Base-by-base conservation (phyloP, 148 eudicot species). In the Diospyros kaki region DNA sequence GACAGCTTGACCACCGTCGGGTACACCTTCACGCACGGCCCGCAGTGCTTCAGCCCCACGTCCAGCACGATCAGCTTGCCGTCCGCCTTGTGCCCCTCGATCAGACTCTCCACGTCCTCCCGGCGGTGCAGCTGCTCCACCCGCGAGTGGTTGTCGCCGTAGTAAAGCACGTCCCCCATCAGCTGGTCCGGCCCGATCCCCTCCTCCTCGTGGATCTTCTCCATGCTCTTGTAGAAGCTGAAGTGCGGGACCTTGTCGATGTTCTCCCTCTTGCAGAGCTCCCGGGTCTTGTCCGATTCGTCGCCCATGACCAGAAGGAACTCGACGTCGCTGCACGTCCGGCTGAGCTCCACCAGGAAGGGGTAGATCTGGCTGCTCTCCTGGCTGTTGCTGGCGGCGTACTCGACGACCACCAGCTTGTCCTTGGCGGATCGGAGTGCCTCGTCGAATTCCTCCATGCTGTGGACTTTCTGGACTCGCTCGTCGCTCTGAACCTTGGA, bases 21-120 rank as follows among this genome's bases (percentile, higher is more conserved):
- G 66, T 95, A 95, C 4, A 95, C 97, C 90, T 91, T 95, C 11
- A 95, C 99, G 60, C 99, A 95, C 5, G 99, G 97, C 4, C 99
- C 99, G 39, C 99, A 95, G 15, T 95, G 94, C 85, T 92, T 92
- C 18, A 95, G 77, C 42, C 98, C 98, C 5, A 95, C 97, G 15
- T 95, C 98, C 0, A 95, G 82, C 15, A 95, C 98, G 0, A 95
- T 68, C 7, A 95, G 78, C 72, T 92, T 92, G 9, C 71, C 71
- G 14, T 87, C 94, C 2, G 13, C 83, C 45, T 77, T 82, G 70
- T 95, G 93, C 1, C 81, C 86, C 6, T 69, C 76, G 40, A 95
- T 90, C 76, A 95, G 66, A 6, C 46, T 54, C 88, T 85, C 83
- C 38, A 92, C 97, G 13, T 92, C 98, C 11, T 88, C 92, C 58